Conservation (phyloP, 1,139 yeast species). For the Spathaspora sp. region DNA sequence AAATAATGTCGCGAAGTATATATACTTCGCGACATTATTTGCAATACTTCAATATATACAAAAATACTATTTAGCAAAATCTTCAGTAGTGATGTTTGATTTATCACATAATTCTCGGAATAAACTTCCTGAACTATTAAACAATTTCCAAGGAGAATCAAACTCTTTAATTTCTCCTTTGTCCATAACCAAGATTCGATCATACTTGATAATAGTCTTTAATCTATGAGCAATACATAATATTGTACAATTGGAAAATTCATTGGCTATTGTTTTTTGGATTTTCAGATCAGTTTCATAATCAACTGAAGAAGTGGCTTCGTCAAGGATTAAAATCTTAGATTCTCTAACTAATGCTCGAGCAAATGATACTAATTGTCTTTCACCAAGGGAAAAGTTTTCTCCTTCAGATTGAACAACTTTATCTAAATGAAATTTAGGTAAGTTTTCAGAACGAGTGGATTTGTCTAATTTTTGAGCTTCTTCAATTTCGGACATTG, state of each 20-base stretch:
- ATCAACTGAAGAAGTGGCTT: slow-evolving; percentile 83
- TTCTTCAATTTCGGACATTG: slow-evolving; percentile 16
- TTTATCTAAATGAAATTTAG: slow-evolving; percentile 68
- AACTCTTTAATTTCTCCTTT: slow-evolving; percentile 58
- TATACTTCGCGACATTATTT: neutral
- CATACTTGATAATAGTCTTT: slow-evolving; percentile 65
- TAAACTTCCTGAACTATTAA: slow-evolving; percentile 17
- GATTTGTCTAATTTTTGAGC: slow-evolving; percentile 7
- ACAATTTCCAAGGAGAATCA: slow-evolving; percentile 52
- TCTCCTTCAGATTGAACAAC: slow-evolving; percentile 71
- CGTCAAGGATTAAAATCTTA: slow-evolving; percentile 69
- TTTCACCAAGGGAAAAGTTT: slow-evolving; percentile 76
- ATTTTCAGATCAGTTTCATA: slow-evolving; percentile 73
- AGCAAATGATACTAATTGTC: slow-evolving; percentile 73
- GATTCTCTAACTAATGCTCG: slow-evolving; percentile 74
- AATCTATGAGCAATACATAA: slow-evolving; percentile 80
- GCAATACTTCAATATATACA: neutral
- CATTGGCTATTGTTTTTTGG: slow-evolving; percentile 61
- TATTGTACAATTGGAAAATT: slow-evolving; percentile 66
- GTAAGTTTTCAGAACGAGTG: slow-evolving; percentile 19
- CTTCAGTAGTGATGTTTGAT: slow-evolving; percentile 19
- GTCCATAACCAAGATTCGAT: slow-evolving; percentile 64
- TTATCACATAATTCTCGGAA: slow-evolving; percentile 31
- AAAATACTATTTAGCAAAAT: slow-evolving; percentile 9
- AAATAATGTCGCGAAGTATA: neutral